phyloP scores from a whole-genome alignment of 139 green algal genomes.

The Spirogloea muscicola region DNA sequence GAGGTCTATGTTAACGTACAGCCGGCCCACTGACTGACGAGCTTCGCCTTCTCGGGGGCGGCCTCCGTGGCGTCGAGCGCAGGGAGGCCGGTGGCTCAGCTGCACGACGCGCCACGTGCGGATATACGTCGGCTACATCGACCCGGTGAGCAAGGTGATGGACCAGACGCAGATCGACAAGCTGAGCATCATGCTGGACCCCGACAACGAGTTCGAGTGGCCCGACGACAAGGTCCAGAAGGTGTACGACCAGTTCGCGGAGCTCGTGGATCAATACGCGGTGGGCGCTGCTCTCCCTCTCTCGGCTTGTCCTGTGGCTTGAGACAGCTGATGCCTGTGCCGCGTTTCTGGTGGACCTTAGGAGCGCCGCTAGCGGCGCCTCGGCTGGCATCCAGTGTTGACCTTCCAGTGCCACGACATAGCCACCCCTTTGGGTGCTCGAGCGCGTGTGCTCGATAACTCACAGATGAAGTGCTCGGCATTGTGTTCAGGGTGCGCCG shows the following conservation, averaged over 20 bases:
- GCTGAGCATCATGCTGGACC: slow-evolving; percentile 46
- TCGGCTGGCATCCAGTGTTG: no score
- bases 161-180: slow-evolving; percentile 50
- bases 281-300: neutral
- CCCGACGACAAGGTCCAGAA: slow-evolving; percentile 39
- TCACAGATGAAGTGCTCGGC: no score
- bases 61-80: neutral
- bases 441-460: no score
- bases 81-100: slow-evolving; percentile 44
- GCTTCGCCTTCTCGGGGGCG: neutral
- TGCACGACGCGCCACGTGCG: slow-evolving; percentile 45
- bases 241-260: slow-evolving; percentile 50
- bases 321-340: no score
- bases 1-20: neutral
- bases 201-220: slow-evolving; percentile 53
- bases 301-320: no score
- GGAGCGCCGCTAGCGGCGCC: no score
- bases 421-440: no score
- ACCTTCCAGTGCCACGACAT: no score
- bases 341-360: no score
- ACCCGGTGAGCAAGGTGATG: slow-evolving; percentile 36
- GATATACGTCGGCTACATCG: slow-evolving; percentile 47
- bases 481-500: slow-evolving; percentile 40
- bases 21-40: neutral
- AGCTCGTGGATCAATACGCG: slow-evolving; percentile 48